Evolutionary conservation across 2,329 filamentous ascomycete genomes (phyloP).

Genomic region (Colletotrichum magnum): DNA sequence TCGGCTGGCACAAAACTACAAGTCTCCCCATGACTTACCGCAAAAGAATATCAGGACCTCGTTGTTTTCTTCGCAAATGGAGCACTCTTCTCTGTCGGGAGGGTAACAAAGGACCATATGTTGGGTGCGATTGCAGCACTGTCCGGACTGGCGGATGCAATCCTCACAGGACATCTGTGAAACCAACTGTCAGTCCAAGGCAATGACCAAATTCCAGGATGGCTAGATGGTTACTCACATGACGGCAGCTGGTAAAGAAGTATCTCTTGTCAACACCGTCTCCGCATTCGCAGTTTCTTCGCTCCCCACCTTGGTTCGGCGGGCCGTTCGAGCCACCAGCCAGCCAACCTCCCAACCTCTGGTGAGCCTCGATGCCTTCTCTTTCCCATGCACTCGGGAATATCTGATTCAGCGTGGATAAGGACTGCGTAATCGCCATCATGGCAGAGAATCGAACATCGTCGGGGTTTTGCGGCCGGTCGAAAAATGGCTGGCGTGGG

Average conservation of each 20-base stretch:
- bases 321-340: background rate
- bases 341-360: slow-evolving; percentile 9
- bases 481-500: too few relatives aligned
- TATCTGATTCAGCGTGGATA: slow-evolving; percentile 1
- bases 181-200: background rate
- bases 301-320: background rate
- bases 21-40: background rate
- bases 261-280: slow-evolving; percentile 5
- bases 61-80: slow-evolving; percentile 11
- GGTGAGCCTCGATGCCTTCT: background rate
- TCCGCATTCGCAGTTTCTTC: slow-evolving; percentile 6
- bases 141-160: slow-evolving; percentile 3
- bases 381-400: background rate
- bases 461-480: background rate
- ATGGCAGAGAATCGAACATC: slow-evolving; percentile 4
- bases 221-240: background rate
- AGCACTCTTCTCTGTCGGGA: slow-evolving; percentile 2
- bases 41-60: slow-evolving; percentile 13
- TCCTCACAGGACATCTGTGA: slow-evolving; percentile 8
- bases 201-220: background rate
- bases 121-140: slow-evolving; percentile 9
- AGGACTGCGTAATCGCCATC: slow-evolving; percentile 6
- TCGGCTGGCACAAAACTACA: too few relatives aligned
- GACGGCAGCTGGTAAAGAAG: slow-evolving; percentile 1
- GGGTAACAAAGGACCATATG: slow-evolving; percentile 8